Base-by-base conservation (phyloP, 352 stramenopile genomes). In the Globisporangium paddicum region DNA sequence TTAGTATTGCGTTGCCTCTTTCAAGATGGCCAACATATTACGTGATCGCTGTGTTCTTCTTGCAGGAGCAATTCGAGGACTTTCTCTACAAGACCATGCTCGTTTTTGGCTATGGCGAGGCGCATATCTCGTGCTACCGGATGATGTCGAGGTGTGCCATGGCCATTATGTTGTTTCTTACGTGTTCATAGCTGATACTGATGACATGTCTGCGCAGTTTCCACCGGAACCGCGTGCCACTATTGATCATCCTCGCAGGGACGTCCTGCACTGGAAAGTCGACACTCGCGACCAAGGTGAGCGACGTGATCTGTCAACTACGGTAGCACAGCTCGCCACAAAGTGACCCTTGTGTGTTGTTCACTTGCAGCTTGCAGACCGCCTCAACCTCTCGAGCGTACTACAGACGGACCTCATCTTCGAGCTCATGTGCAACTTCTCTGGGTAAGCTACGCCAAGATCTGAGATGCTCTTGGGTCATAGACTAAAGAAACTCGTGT, bases 81-180 rank as follows among this genome's bases (percentile, higher is more conserved):
- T 95, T 95, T 64, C 60, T 95, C 56, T 95, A 95, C 73, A 95
- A 95, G 68, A 95, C 86, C 8, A 91, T 95, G 82, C 72, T 90
- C 42, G 83, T 93, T 10, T 95, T 93, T 45, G 83, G 83, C n/a
- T 95, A 95, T 63, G 82, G 83, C 9, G 82, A 95, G 53, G 58
- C 77, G 14, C 82, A 95, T 63, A 90, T 95, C 48, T 79, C 82
- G 28, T 82, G 86, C 69, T 93, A 95, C 59, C 69, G 83, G 47
- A 95, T 95, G 86, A 93, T 95, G 83, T 86, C 83, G 8, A 93
- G 77, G 83, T 89, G 59, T n/a, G 62, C 16, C 13, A 41, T 18
- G 19, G 42, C n/a, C 8, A 25, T 21, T 9, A 18, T 28, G 10
- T 19, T 0, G 40, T 37, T 47, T 23, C 38, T 34, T n/a, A 42